Evolutionary conservation across 208 protist species (phyloP).

Genomic region (Leishmania turanica): DNA sequence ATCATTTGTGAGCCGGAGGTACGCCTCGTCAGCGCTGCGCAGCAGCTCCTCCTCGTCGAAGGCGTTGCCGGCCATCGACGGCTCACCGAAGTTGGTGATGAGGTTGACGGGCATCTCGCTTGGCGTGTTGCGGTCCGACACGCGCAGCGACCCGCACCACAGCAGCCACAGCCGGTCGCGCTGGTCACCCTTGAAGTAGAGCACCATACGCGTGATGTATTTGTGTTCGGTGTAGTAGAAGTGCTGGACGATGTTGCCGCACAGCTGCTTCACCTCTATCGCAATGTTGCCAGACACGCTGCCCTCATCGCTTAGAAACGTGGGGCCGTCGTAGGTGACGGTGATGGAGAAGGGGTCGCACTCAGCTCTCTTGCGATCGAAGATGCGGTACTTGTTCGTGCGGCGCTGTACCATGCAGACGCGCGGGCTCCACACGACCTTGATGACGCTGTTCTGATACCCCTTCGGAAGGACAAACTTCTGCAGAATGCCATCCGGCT

Average conservation of each 20-base stretch:
- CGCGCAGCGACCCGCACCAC: slow-evolving; percentile 85
- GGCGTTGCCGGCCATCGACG: slow-evolving; percentile 21
- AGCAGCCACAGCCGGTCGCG: slow-evolving; percentile 78
- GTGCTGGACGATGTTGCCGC: slow-evolving; percentile 81
- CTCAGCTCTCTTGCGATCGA: slow-evolving; percentile 68
- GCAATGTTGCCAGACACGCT: slow-evolving; percentile 78
- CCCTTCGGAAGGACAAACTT: slow-evolving; percentile 88
- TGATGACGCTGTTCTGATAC: slow-evolving; percentile 83
- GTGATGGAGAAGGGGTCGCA: slow-evolving; percentile 69
- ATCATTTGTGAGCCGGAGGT: slow-evolving; percentile 63
- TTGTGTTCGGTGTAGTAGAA: slow-evolving; percentile 93
- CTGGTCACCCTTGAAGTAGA: slow-evolving; percentile 87
- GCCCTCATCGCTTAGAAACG: slow-evolving; percentile 78
- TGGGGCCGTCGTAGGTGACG: slow-evolving; percentile 89
- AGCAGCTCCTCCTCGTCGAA: slow-evolving; percentile 67
- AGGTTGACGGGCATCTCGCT: slow-evolving; percentile 87
- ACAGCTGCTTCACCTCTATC: slow-evolving; percentile 76
- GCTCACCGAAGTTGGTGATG: slow-evolving; percentile 73
- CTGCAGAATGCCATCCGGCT: slow-evolving; percentile 86
- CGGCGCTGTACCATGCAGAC: slow-evolving; percentile 87
- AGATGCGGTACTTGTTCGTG: slow-evolving; percentile 79
- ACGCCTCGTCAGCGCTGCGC: slow-evolving; percentile 52
- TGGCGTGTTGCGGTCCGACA: slow-evolving; percentile 60
- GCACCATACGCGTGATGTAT: slow-evolving; percentile 90
- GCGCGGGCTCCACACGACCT: slow-evolving; percentile 86